Base-by-base conservation (phyloP, 495 filamentous ascomycete genomes). In the Aspergillus saccharolyticus region DNA sequence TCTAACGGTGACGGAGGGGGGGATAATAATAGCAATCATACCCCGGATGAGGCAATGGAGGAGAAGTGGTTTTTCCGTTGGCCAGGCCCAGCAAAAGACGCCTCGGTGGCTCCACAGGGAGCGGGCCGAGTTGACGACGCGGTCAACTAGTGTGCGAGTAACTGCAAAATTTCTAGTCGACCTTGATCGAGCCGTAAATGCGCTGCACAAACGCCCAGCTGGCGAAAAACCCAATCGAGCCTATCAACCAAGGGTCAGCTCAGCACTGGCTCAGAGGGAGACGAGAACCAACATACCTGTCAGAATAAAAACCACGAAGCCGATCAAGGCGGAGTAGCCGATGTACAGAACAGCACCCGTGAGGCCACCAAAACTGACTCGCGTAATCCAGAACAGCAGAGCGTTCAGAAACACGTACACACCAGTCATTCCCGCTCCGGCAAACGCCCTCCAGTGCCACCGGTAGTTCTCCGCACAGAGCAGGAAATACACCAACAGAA, bases 391-490 rank as follows among this genome's bases (percentile, higher is more conserved):
- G 74, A 96, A 97, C 52, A 96, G 74, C 54, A 97, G 66, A 2
- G 90, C 89, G 63, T 95, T 91, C 8, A 87, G 69, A 69, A 97
- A 97, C 54, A 98, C 90, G 66, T 97, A 98, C 30, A 79, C 80
- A 2, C 91, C 91, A 42, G 87, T 91, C 64, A 89, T 89, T 33
- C 94, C 94, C 0, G 91, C 91, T 1, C 89, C 90, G 33, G 85
- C 77, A 77, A 98, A 98, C 14, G 89, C 84, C 44, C 94, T 83
- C 94, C 94, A 98, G 66, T 97, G 94, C 94, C 94, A 98, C 66
- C 95, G 89, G 69, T 97, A 98, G 74, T 98, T 93, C 77, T 98
- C 94, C 2, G 89, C 85, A 66, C 91, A 97, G 17, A 98, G 85
- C 54, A 97, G 63, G 76, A 96, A 96, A 73, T 98, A 98, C 0